Evolutionary conservation across 2,329 filamentous ascomycete genomes (phyloP), one percentile per base, ranked within the genome.

Genomic region (Ophiostoma himal-ulmi): DNA sequence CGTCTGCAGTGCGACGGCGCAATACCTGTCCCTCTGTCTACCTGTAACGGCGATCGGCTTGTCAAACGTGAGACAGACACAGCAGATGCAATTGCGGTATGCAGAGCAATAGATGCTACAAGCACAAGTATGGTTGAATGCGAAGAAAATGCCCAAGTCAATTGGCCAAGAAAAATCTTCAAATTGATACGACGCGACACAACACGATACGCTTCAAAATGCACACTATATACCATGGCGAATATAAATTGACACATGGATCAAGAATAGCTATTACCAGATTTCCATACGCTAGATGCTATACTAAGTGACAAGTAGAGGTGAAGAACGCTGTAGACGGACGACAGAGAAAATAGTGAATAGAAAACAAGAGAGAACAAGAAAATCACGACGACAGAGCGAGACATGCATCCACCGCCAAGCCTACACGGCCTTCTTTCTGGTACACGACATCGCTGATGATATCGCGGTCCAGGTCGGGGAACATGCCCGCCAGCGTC

Each of bases 371-470:
- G 20, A 36, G 3, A 6, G 34, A 57, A 30, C 37, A n/a, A 54
- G 17, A 39, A 44, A 6, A 57, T 62, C 26, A 39, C 41, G 70
- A 64, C 48, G 84, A 86, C 71, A 95, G 82, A 73, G 91, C 91
- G 74, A 95, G 85, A 79, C 92, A 95, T 67, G 91, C 92, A 80
- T 95, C 92, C 57, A 95, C 92, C n/a, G 92, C 92, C 75, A 93
- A 82, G 54, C 91, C 91, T 76, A 95, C 91, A 79, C 92, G 88
- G 78, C 95, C 96, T 80, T 97, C 90, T 81, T 99, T 97, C 82
- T 96, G 88, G 78, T 94, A 89, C 36, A 99, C 95, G 57, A 99
- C 95, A 81, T 99, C 95, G 76, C 94, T 94, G 77, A 99, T 98
- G 52, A 99, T 86, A 67, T 99, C 96, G 76, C 89, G 88, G 79